These are phyloP conservation scores for Phlegmacium glaucopus DNA, from an alignment of 768 basidiomycete genomes.

Conservation along the genomic window DNA sequence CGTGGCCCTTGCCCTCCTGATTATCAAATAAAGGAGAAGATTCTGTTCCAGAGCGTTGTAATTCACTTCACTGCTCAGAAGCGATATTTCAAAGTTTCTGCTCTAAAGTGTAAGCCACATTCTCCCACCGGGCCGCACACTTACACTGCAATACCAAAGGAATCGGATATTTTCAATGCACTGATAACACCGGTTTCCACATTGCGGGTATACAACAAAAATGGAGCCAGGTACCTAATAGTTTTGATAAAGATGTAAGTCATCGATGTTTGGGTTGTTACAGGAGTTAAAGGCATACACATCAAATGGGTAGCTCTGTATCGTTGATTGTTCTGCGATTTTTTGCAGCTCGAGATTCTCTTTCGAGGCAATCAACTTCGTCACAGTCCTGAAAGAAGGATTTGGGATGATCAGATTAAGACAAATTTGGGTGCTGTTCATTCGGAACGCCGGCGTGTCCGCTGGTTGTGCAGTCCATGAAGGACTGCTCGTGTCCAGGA, in stretches of 20 bases:
- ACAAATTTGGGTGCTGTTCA: not conserved
- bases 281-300: not conserved
- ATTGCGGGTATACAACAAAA: not conserved
- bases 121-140: too few relatives aligned
- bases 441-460: not conserved
- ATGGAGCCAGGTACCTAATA: conserved; percentile 2
- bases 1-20: conserved; percentile 13
- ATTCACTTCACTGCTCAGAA: too few relatives aligned
- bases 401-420: not conserved
- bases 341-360: too few relatives aligned
- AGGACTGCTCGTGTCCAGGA: not conserved
- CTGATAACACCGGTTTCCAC: not conserved
- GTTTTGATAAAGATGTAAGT: too few relatives aligned
- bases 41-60: too few relatives aligned
- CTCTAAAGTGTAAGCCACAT: too few relatives aligned
- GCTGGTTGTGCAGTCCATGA: not conserved
- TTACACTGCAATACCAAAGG: conserved; percentile 6
- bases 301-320: conserved; percentile 6
- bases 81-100: conserved; percentile 5
- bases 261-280: too few relatives aligned
- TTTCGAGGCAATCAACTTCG: conserved; percentile 1
- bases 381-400: conserved; percentile 2
- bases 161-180: not conserved
- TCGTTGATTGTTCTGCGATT: not conserved
- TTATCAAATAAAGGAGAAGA: too few relatives aligned